phyloP scores from a whole-genome alignment of 371 early-diverging fungal species.

The Mortierella sp. region DNA sequence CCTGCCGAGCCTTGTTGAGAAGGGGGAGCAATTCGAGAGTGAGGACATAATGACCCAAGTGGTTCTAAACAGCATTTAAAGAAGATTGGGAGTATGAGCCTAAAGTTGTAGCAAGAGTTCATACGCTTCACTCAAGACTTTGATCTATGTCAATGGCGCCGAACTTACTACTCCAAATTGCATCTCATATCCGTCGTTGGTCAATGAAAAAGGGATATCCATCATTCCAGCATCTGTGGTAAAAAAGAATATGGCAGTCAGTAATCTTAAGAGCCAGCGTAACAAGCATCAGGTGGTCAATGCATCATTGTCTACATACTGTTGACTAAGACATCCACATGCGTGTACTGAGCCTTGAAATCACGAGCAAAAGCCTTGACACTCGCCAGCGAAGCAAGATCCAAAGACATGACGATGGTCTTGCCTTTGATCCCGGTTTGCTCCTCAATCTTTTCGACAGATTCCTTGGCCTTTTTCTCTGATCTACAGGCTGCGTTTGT shows the following conservation, averaged over 20 bases:
- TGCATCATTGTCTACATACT: conserved; percentile 34
- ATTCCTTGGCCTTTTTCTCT: conserved; percentile 40
- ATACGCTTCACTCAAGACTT: neutral
- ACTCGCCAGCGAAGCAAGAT: conserved; percentile 63
- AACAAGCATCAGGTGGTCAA: neutral
- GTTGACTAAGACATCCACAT: conserved; percentile 67
- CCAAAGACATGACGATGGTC: conserved; percentile 57
- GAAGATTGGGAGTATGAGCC: neutral
- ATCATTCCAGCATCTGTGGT: conserved; percentile 58
- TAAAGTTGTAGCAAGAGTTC: neutral
- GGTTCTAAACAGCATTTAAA: conserved; percentile 24
- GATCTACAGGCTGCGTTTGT: conserved; percentile 34
- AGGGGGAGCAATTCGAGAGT: conserved; percentile 59
- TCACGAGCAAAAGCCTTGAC: conserved; percentile 59
- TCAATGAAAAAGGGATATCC: conserved; percentile 48
- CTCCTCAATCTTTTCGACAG: conserved; percentile 52
- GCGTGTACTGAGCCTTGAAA: conserved; percentile 40
- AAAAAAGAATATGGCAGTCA: neutral
- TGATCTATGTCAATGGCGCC: neutral
- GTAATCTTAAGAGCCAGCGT: neutral
- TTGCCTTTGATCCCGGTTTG: conserved; percentile 58
- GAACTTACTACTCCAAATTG: conserved; percentile 54
- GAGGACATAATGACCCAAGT: conserved; percentile 43
- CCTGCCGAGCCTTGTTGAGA: conserved; percentile 55
- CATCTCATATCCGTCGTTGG: conserved; percentile 52